Percentiles rank a stretch among this genome's conserved stretches.
These are phyloP conservation scores for Kalanchoe fedtschenkoi DNA, from an alignment of 164 flowering plant species.

Conservation along the genomic window DNA sequence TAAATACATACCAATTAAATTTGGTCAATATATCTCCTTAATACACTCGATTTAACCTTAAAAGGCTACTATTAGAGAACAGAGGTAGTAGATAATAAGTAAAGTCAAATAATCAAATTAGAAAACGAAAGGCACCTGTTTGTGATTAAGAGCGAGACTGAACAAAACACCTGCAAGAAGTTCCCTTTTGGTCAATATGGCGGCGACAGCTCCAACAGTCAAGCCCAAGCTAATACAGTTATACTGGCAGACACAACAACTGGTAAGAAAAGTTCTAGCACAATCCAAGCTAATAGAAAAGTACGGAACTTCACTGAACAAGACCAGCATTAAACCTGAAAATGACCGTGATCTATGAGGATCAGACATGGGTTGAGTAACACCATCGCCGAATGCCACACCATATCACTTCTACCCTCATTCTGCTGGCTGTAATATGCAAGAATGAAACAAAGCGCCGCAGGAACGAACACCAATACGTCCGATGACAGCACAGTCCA, in stretches of 20 bases:
- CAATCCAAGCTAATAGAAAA: not conserved
- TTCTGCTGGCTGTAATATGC: constrained; percentile 20
- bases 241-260: constrained; percentile 41
- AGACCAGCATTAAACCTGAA: constrained; percentile 50
- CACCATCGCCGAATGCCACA: constrained; percentile 72
- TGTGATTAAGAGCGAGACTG: constrained; percentile 89
- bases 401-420: constrained; percentile 24
- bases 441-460: constrained; percentile 46
- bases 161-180: constrained; percentile 50
- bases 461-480: constrained; percentile 65
- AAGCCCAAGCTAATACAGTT: constrained; percentile 96
- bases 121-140: constrained; percentile 47
- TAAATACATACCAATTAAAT: no score
- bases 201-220: constrained; percentile 78
- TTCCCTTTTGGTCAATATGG: constrained; percentile 53
- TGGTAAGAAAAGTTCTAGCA: constrained; percentile 6
- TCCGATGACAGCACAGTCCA: constrained; percentile 87
- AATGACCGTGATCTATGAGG: constrained; percentile 94
- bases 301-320: not conserved
- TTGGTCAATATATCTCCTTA: no score
- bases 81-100: no score
- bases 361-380: constrained; percentile 71
- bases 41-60: no score
- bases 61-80: no score
- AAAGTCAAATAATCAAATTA: not conserved